phyloP scores from a whole-genome alignment of 2,329 filamentous ascomycete species.

The Pseudogymnoascus sp. region DNA sequence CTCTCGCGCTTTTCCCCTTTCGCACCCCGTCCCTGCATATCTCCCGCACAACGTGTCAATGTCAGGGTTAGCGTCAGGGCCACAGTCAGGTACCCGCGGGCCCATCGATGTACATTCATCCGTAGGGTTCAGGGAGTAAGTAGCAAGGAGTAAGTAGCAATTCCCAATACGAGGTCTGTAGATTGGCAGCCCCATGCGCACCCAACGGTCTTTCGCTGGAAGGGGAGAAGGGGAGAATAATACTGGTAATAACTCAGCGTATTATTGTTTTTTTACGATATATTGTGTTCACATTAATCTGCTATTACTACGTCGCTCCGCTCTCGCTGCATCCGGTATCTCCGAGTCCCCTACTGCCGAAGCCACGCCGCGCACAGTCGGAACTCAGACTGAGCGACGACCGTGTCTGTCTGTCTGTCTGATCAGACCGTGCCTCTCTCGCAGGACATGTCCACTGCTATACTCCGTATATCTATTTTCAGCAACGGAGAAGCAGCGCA shows the following conservation, averaged over 20 bases:
- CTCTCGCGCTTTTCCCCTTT: background rate
- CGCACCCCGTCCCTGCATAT: background rate
- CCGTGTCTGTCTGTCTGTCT: no score
- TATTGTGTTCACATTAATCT: background rate
- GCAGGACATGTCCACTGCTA: background rate
- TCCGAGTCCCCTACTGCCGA: background rate
- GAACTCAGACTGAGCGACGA: background rate
- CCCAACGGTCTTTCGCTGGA: background rate
- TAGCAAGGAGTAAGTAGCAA: background rate
- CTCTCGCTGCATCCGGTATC: background rate
- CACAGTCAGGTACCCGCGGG: background rate
- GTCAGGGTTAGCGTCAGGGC: background rate
- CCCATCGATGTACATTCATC: background rate
- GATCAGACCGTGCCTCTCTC: background rate
- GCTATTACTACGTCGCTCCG: background rate
- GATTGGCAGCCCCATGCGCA: background rate
- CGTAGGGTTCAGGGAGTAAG: background rate
- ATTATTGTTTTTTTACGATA: background rate
- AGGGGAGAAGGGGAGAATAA: background rate
- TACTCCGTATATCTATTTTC: background rate
- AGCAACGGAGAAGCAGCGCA: background rate
- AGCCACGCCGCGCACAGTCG: background rate
- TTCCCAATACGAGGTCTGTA: conserved; percentile 1
- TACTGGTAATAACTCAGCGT: conserved; percentile 1
- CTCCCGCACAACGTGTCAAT: conserved; percentile 1